Evolutionary conservation across 1,139 yeast species (phyloP).

Genomic region (Suhomyces bribrorum): DNA sequence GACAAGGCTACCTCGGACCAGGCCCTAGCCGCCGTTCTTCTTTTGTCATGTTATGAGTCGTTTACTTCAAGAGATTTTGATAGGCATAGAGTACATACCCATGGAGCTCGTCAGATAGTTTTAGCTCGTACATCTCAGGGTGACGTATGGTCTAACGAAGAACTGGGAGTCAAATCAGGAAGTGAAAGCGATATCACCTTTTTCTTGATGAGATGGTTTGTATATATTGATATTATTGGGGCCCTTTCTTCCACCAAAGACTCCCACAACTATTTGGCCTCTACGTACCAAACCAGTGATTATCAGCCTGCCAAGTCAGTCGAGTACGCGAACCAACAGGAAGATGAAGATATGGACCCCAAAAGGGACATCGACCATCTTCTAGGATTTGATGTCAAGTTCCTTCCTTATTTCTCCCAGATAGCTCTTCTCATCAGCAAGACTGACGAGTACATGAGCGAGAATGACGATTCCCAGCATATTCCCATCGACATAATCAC

Average conservation of each 20-base stretch:
- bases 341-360: slow-evolving; percentile 21
- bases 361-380: slow-evolving; percentile 55
- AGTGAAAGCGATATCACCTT: slow-evolving; percentile 49
- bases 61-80: slow-evolving; percentile 48
- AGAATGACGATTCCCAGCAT: slow-evolving; percentile 10
- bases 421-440: slow-evolving; percentile 46
- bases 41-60: slow-evolving; percentile 66
- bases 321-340: slow-evolving; percentile 16
- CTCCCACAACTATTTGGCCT: slow-evolving; percentile 28
- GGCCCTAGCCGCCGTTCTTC: slow-evolving; percentile 64
- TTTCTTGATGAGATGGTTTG: slow-evolving; percentile 71
- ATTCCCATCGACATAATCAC: slow-evolving; percentile 40
- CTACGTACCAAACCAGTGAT: slow-evolving; percentile 11
- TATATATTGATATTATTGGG: slow-evolving; percentile 69
- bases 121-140: slow-evolving; percentile 43
- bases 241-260: slow-evolving; percentile 47
- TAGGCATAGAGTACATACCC: slow-evolving; percentile 64
- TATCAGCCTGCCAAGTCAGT: slow-evolving; percentile 22
- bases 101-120: slow-evolving; percentile 71
- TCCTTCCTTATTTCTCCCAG: slow-evolving; percentile 52
- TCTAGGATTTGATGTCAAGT: slow-evolving; percentile 58
- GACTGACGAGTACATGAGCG: slow-evolving; percentile 28
- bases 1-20: slow-evolving; percentile 60
- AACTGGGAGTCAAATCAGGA: slow-evolving; percentile 4
- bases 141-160: slow-evolving; percentile 1